Percentiles rank a stretch among this genome's conserved stretches.
phyloP scores from a whole-genome alignment of 225 moss, liverwort and hornwort genomes.

The Sphagnum tenellum region DNA sequence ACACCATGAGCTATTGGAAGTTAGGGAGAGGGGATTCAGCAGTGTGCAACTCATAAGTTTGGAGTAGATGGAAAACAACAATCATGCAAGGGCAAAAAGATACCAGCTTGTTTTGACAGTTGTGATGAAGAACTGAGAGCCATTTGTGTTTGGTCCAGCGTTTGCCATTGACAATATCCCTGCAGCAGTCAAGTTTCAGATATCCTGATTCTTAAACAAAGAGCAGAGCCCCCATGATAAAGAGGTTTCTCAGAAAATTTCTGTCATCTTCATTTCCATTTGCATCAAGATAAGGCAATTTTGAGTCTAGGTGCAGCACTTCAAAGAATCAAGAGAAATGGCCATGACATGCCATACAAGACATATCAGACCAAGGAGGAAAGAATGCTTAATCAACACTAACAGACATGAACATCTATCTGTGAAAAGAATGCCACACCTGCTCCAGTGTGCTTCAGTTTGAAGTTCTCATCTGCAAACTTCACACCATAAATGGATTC shows the following conservation, averaged over 20 bases:
- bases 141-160: conserved; percentile 79
- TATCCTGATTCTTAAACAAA: too few relatives aligned
- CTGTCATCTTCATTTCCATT: too few relatives aligned
- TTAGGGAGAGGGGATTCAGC: too few relatives aligned
- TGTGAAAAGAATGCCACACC: conserved; percentile 11
- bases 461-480: conserved; percentile 88
- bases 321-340: neutral
- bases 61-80: neutral
- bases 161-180: conserved; percentile 90
- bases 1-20: too few relatives aligned
- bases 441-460: conserved; percentile 84
- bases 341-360: too few relatives aligned
- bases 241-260: too few relatives aligned
- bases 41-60: too few relatives aligned
- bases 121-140: conserved; percentile 91
- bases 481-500: conserved; percentile 84
- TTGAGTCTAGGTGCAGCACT: neutral
- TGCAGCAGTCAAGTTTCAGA: conserved; percentile 3
- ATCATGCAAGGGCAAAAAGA: neutral
- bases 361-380: neutral
- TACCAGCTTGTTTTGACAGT: conserved; percentile 91
- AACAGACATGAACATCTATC: too few relatives aligned
- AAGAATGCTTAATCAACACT: neutral
- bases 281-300: too few relatives aligned
- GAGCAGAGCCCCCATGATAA: too few relatives aligned